Base-by-base conservation (phyloP, 192 early-diverging fungal genomes). In the Chytriomyces confervae region DNA sequence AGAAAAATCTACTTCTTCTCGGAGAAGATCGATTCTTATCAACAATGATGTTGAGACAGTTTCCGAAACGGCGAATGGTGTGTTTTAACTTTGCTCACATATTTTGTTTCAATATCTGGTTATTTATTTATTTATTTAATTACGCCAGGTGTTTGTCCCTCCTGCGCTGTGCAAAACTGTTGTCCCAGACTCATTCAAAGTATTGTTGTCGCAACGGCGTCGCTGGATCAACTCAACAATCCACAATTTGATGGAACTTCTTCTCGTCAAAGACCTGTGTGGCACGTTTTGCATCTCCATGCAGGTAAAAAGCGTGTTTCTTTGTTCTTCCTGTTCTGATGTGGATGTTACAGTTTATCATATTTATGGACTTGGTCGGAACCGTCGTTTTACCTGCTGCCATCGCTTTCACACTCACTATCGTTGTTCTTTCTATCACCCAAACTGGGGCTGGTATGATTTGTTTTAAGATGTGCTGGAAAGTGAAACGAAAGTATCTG, bases 211-310 rank as follows among this genome's bases (percentile, higher is more conserved):
- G 61, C 96, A 97, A 81, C 88, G 96, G 61, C 89, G 96, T 62
- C 91, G 96, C 44, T 98, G 96, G 96, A 98, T 98, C 82, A 98
- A 98, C 85, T 94, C 93, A 72, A 98, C 96, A 0, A 93, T 98
- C 74, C 96, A 98, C 84, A 98, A 98, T 81, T 84, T 98, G 75
- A 77, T 97, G 62, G 95, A 97, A 81, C 82, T 98, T 66, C 92
- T 98, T 27, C 89, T 91, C 60, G 96, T 98, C 45, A 90, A 92
- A 66, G 95, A 96, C 77, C 86, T 98, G 57, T 98, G 97, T 84
- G 97, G 97, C 36, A 97, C 94, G 2, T 98, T 98, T 84, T 98
- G 97, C 80, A 94, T 98, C 79, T 96, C 94, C 53, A 98, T 91
- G 89, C 96, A 98, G 86, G 86, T 87, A 20, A 57, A 20, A n/a